phyloP scores from a whole-genome alignment of 805 yeast genomes.

The Maudiozyma pseudohumilis region DNA sequence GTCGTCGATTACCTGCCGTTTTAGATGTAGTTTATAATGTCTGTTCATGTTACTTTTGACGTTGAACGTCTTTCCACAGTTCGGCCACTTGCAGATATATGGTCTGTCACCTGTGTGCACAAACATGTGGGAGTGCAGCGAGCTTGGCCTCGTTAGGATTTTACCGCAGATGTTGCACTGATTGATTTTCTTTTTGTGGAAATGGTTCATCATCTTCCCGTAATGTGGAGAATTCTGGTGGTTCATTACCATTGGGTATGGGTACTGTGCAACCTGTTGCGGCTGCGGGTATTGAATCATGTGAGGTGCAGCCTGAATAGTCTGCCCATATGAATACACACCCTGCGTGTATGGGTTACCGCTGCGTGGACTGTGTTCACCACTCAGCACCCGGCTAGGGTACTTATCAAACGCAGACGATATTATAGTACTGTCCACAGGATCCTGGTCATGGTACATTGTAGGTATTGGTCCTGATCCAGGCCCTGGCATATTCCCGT shows the following conservation, averaged over 20 bases:
- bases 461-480: neutral
- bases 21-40: slow-evolving; percentile 55
- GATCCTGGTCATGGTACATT: too few species aligned
- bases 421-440: too few species aligned
- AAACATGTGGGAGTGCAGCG: slow-evolving; percentile 63
- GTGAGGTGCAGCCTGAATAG: neutral
- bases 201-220: neutral
- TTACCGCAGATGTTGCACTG: slow-evolving; percentile 49
- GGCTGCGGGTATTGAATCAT: neutral
- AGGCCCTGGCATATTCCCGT: neutral
- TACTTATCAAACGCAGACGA: neutral
- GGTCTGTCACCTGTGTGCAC: slow-evolving; percentile 72
- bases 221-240: neutral
- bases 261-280: neutral
- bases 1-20: slow-evolving; percentile 3
- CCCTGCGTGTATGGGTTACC: neutral
- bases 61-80: slow-evolving; percentile 56
- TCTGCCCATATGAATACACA: neutral
- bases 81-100: slow-evolving; percentile 46
- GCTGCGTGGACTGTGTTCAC: neutral
- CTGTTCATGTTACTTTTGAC: slow-evolving; percentile 72
- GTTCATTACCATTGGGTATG: neutral
- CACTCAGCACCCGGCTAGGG: neutral
- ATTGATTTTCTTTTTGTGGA: slow-evolving; percentile 18
- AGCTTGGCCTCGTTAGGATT: slow-evolving; percentile 66